Evolutionary conservation across 2,329 filamentous ascomycete species (phyloP), one percentile per base, ranked within the genome.

Genomic region (Aureobasidium sp.): DNA sequence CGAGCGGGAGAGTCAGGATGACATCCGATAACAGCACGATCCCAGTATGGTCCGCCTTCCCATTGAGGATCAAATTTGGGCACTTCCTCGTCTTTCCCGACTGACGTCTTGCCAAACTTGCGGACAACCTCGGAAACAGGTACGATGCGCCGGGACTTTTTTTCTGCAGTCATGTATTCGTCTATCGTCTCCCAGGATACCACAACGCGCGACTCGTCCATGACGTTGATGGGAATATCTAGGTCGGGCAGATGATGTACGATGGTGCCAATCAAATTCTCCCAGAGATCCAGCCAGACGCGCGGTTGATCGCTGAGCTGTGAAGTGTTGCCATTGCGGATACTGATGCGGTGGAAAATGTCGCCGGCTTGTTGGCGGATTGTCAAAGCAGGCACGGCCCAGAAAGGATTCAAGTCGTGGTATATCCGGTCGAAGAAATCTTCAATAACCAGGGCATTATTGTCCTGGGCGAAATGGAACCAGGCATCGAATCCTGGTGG

Each of bases 341-440:
- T 69, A 4, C 67, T 71, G 57, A 80, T 74, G 4, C 69, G 66
- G 46, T 74, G 68, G 4, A 71, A 65, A 45, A 73, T 72, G 15
- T 70, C 69, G 40, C 68, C 70, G 3, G 77, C 74, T 59, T 75
- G 71, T 50, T 71, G 69, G 3, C 76, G 74, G 27, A 80, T 73
- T 27, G 74, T 67, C 40, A 67, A 67, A 3, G 79, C 70, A 3
- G 72, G 63, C 1, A 79, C 60, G 6, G 72, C 77, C 79, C 79
- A 81, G 63, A 79, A 80, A 0, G 79, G 78, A 29, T 68, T 71
- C 27, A 80, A 54, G 60, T 81, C 79, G 60, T 77, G 67, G 65
- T 81, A 78, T 10, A 81, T 78, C 61, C 77, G 77, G 61, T 81
- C 78, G 64, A 79, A 81, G 63, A 79, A 76, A 7, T 78, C 75